Percentiles rank a stretch among this genome's conserved stretches.
Conservation (phyloP, 352 stramenopile genomes). For the Pythium folliculosum region DNA sequence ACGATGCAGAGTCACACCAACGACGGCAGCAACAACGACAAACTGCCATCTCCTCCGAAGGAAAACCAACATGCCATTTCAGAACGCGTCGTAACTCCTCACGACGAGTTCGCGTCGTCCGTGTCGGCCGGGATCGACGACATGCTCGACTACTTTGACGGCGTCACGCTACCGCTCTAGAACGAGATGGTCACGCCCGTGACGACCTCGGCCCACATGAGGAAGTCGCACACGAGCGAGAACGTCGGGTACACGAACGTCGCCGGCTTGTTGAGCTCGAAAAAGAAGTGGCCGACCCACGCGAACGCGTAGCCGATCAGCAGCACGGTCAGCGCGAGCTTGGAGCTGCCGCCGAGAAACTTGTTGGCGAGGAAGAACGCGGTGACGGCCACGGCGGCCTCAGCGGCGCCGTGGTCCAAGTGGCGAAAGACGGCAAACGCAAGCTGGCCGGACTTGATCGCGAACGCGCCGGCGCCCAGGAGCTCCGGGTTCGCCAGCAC, state of each 20-base stretch:
- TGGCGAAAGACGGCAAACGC: constrained; percentile 44
- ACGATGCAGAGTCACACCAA: background rate
- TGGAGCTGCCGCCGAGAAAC: constrained; percentile 36
- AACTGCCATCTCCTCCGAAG: constrained; percentile 25
- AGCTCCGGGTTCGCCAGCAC: constrained; percentile 42
- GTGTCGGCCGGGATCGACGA: constrained; percentile 57
- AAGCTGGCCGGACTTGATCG: constrained; percentile 42
- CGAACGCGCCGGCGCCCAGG: constrained; percentile 27
- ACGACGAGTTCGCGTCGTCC: background rate
- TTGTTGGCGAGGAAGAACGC: constrained; percentile 38
- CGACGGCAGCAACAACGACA: background rate
- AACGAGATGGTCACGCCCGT: constrained; percentile 41
- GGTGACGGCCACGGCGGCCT: constrained; percentile 33
- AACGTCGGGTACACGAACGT: constrained; percentile 77
- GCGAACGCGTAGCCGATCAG: constrained; percentile 60
- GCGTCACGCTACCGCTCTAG: constrained; percentile 63
- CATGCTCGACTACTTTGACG: constrained; percentile 79
- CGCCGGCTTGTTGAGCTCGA: constrained; percentile 56
- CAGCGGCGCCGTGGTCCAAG: constrained; percentile 37
- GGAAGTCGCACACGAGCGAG: constrained; percentile 60
- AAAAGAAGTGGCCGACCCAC: constrained; percentile 68
- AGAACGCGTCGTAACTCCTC: constrained; percentile 21
- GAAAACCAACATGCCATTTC: background rate
- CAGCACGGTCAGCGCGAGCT: constrained; percentile 23
- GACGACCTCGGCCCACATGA: constrained; percentile 52